Evolutionary conservation across 441 rosid species (phyloP), one percentile per base, ranked within the genome.

Genomic region (Populus tomentosa): DNA sequence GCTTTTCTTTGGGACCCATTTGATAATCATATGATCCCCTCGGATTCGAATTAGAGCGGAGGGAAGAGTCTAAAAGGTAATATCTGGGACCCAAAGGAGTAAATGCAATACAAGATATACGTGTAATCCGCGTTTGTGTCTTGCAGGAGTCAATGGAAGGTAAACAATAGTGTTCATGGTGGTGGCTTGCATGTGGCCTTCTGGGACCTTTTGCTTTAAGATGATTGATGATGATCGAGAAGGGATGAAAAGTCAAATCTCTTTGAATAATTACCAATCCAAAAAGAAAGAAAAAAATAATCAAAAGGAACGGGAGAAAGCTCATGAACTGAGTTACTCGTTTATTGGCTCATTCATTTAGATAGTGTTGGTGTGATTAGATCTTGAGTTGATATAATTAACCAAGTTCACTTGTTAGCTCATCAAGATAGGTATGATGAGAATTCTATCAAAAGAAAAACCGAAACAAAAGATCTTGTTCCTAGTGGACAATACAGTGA

Each of bases 131-230:
- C 1, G 8, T 20, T 20, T 18, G n/a, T 5, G 5, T 18, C 2
- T 53, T 20, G 62, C 21, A 18, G 10, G 20, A 5, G 62, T 53
- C 62, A 20, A 53, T 6, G 62, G 62, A 53, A 53, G 9, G 10
- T 53, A 1, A 53, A 53, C 62, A 53, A 53, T 53, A 18, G 21
- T 53, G 21, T 67, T 7, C 68, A 33, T 61, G 75, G 73, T 76
- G 81, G 78, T 75, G 83, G 82, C 38, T 70, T 73, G 75, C 83
- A 82, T 82, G 85, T 86, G 73, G 67, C 71, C 74, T 32, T 7
- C 33, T 62, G 14, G 28, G 28, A 65, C 70, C 23, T 75, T 72
- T 67, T 38, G 69, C 10, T 23, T 16, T 63, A 67, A 30, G 73
- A 82, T 72, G 79, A 72, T 72, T 65, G 75, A 67, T 42, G 21